Conservation (phyloP, 352 stramenopile genomes). For the Phytophthora boehmeriae region DNA sequence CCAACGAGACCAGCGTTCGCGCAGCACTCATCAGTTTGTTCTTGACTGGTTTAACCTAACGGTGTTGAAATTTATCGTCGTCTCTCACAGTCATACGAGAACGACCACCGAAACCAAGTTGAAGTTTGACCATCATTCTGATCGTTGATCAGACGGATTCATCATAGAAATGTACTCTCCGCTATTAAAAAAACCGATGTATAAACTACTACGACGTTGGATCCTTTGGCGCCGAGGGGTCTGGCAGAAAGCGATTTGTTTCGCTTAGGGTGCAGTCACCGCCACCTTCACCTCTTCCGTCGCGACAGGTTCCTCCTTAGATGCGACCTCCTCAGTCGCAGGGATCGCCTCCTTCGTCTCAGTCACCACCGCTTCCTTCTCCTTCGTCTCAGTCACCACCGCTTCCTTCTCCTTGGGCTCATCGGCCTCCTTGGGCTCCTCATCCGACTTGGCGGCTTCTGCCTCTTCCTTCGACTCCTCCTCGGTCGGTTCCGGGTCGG, state of each 20-base stretch:
- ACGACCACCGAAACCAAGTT: constrained; percentile 20
- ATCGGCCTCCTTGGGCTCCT: not conserved
- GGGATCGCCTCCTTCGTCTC: constrained; percentile 23
- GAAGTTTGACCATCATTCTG: no score
- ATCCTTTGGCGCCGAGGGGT: constrained; percentile 18
- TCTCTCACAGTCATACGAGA: no score
- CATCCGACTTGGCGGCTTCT: constrained; percentile 20
- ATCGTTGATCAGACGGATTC: no score
- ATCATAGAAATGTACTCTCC: no score
- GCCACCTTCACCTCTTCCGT: constrained; percentile 28
- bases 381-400: constrained; percentile 23
- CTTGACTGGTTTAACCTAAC: no score
- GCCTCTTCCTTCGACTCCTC: constrained; percentile 28
- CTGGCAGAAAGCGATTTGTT: not conserved
- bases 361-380: constrained; percentile 14
- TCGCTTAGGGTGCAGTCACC: constrained; percentile 23
- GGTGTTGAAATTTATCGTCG: no score
- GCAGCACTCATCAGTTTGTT: constrained; percentile 26
- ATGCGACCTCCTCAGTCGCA: constrained; percentile 12
- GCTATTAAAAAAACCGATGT: constrained; percentile 38
- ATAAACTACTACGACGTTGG: constrained; percentile 35
- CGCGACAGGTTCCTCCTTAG: constrained; percentile 21
- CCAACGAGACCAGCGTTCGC: constrained; percentile 36
- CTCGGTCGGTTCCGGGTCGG: constrained; percentile 32
- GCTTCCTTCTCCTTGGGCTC: constrained; percentile 27